phyloP scores from a whole-genome alignment of 352 stramenopile genomes.

The Phytophthora syringae region DNA sequence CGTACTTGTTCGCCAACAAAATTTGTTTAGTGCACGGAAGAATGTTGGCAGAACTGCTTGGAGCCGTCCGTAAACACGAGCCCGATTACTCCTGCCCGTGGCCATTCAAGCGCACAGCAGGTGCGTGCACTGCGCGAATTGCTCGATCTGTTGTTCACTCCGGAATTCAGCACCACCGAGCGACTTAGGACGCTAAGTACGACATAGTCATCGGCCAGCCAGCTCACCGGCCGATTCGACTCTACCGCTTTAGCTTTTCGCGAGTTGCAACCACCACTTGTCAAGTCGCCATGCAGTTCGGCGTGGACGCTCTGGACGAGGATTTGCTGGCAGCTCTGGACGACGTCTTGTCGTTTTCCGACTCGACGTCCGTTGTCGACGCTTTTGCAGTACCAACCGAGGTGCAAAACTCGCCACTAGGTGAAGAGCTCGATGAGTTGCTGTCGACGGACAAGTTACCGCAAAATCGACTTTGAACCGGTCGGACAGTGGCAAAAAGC shows the following conservation, averaged over 20 bases:
- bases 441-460: conserved; percentile 14
- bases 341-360: conserved; percentile 39
- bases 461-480: conserved; percentile 6
- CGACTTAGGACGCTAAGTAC: no score
- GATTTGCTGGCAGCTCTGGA: conserved; percentile 37
- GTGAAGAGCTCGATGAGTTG: conserved; percentile 25
- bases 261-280: conserved; percentile 2
- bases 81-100: conserved; percentile 17
- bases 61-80: conserved; percentile 31
- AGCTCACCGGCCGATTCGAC: conserved; percentile 1
- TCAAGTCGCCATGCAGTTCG: conserved; percentile 1
- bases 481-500: conserved; percentile 6
- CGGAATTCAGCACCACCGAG: conserved; percentile 12
- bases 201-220: no score
- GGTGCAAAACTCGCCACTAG: neutral
- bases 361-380: conserved; percentile 15
- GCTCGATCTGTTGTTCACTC: conserved; percentile 19
- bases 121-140: conserved; percentile 11
- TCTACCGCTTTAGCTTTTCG: neutral
- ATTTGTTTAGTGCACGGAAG: no score
- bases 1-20: no score
- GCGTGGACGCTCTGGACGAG: conserved; percentile 26
- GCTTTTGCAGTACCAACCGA: conserved; percentile 10
- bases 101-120: conserved; percentile 5
- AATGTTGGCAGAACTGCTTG: no score